A percentile compares a stretch with the other conserved stretches of the same genome.
phyloP scores from a whole-genome alignment of 495 filamentous ascomycete species.

The Hypoxylon fuscum region DNA sequence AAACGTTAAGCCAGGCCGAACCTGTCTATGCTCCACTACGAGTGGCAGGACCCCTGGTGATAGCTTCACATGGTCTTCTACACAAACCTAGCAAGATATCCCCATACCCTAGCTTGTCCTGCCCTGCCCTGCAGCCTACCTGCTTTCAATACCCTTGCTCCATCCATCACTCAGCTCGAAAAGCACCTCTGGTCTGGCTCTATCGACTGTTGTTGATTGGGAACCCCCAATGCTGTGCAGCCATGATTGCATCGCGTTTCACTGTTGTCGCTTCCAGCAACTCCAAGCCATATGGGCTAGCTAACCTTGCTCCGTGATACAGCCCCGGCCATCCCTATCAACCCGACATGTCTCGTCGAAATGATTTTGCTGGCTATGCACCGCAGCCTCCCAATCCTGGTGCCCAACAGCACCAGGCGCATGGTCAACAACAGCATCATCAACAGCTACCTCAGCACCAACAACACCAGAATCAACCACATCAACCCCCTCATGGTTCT shows the following conservation, averaged over 20 bases:
- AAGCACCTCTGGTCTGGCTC: conserved; percentile 11
- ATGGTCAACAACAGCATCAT: conserved; percentile 44
- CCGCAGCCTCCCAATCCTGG: conserved; percentile 37
- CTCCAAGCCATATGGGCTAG: conserved; percentile 31
- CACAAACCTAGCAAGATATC: conserved; percentile 17
- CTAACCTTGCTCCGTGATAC: conserved; percentile 43
- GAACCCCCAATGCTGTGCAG: conserved; percentile 32
- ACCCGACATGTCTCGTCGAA: conserved; percentile 55
- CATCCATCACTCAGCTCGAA: conserved; percentile 16
- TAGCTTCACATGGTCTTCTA: conserved; percentile 34
- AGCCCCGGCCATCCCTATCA: conserved; percentile 50
- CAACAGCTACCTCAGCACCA: conserved; percentile 40
- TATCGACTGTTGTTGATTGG: conserved; percentile 23
- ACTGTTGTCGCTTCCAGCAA: conserved; percentile 35
- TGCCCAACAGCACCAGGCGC: conserved; percentile 43
- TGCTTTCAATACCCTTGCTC: conserved; percentile 24
- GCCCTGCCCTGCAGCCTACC: conserved; percentile 33
- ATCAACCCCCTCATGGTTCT: conserved; percentile 33
- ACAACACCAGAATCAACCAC: conserved; percentile 39
- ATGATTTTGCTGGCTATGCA: conserved; percentile 47
- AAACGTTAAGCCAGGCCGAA: conserved; percentile 27
- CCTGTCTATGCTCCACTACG: conserved; percentile 31
- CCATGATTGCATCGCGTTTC: conserved; percentile 34
- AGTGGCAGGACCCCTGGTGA: conserved; percentile 39
- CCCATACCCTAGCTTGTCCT: not conserved